Base-by-base conservation (phyloP, 257 asterid genomes). In the Salvia miltiorrhiza region DNA sequence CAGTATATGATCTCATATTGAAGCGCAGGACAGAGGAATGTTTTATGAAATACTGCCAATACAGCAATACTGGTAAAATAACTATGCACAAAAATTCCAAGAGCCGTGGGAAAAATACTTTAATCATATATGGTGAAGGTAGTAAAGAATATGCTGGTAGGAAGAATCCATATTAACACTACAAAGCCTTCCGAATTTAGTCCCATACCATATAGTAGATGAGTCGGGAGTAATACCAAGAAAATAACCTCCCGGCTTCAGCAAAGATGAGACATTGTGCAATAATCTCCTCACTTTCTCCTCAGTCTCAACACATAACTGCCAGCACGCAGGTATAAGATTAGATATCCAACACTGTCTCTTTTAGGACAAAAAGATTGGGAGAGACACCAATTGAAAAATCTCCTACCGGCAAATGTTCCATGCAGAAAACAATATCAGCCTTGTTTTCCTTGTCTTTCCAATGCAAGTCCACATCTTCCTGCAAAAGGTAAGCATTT, bases 191-290 rank as follows among this genome's bases (percentile, higher is more conserved):
- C 37, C 52, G 19, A 54, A 68, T 67, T 75, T 47, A 48, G 52
- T 26, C 61, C 14, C 90, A 67, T 87, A 93, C 98, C 98, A 93
- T 84, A 93, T 93, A 72, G 98, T 88, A 77, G 98, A 90, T 67
- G 98, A 93, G 81, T 93, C 98, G 56, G 98, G 93, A 78, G 96
- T 87, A 67, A 93, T 83, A 81, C 98, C 98, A 74, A 93, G 77
- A 88, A 93, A 93, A 81, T 87, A 93, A 71, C 97, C 98, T 67
- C 98, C 98, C 3, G 97, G 97, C 84, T 83, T 90, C 85, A 93
- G 84, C 85, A 93, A 84, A 72, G 89, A 79, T 70, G 98, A 88
- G 55, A 90, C 97, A 54, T 88, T 93, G 12, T 84, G 90, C 79
- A 93, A 74, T 75, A 93, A 81, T 76, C 77, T 86, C 83, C 73